Evolutionary conservation across 345 rosid species (phyloP).

Genomic region (Odontarrhena argentea): DNA sequence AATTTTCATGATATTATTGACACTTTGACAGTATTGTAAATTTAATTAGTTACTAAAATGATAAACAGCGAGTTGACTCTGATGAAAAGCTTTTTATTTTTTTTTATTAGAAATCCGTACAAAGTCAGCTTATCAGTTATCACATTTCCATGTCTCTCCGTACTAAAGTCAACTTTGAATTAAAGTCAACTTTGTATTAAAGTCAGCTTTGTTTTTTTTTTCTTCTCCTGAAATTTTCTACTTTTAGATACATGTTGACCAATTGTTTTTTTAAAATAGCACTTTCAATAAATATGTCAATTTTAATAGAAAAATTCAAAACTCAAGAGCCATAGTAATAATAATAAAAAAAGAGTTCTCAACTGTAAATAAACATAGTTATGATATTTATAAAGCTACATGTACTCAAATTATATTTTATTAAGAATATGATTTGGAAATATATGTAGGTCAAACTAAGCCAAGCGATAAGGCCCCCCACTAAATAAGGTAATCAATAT

Average conservation of each 20-base stretch:
- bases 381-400: neutral
- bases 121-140: neutral
- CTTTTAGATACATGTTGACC: neutral
- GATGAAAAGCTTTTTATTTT: neutral
- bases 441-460: slow-evolving; percentile 6
- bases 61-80: neutral
- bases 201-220: neutral
- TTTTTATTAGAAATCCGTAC: no score
- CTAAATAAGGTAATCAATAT: slow-evolving; percentile 5
- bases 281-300: neutral
- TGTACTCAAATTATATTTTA: neutral
- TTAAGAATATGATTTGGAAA: neutral
- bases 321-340: neutral
- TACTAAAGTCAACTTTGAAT: slow-evolving; percentile 8
- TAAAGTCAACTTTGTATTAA: slow-evolving; percentile 2
- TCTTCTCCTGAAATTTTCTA: neutral
- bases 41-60: neutral
- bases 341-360: neutral
- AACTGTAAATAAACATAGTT: neutral
- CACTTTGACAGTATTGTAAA: neutral
- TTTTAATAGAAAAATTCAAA: neutral
- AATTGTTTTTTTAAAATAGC: neutral
- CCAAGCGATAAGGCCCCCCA: slow-evolving; percentile 22
- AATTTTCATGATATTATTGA: no score
- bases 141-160: neutral